Conservation (phyloP, 768 basidiomycete genomes). For the Lactifluus pinguis region DNA sequence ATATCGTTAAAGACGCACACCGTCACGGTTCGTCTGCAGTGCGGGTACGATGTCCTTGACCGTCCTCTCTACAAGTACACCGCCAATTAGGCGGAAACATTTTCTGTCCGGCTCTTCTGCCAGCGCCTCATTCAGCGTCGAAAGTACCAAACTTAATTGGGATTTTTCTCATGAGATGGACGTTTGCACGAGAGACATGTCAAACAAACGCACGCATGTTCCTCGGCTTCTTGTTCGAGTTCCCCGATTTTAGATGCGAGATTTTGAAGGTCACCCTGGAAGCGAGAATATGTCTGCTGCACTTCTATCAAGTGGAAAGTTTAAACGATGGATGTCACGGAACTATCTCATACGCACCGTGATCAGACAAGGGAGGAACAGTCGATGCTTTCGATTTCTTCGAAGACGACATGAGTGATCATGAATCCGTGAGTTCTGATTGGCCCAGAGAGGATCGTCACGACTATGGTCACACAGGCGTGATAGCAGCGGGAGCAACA, state of each 20-base stretch:
- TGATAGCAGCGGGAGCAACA: slow-evolving; percentile 2
- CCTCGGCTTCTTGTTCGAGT: slow-evolving; percentile 91
- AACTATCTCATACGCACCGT: slow-evolving; percentile 48
- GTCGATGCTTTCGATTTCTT: slow-evolving; percentile 54
- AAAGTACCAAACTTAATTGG: slow-evolving; percentile 68
- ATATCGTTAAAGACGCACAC: slow-evolving; percentile 41
- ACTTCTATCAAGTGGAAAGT: slow-evolving; percentile 53
- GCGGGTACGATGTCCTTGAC: slow-evolving; percentile 92
- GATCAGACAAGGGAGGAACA: slow-evolving; percentile 49
- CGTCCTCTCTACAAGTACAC: slow-evolving; percentile 90
- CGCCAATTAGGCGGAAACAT: slow-evolving; percentile 95
- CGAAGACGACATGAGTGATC: slow-evolving; percentile 37
- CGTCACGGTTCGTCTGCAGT: slow-evolving; percentile 80
- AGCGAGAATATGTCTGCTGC: slow-evolving; percentile 69
- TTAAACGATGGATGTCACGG: neutral
- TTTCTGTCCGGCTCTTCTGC: slow-evolving; percentile 82
- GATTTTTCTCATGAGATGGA: neutral
- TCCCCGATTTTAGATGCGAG: slow-evolving; percentile 93
- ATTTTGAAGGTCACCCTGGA: slow-evolving; percentile 85
- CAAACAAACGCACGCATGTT: slow-evolving; percentile 65
- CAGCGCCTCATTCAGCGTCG: slow-evolving; percentile 76
- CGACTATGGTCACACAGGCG: slow-evolving; percentile 11
- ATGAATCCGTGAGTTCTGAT: slow-evolving; percentile 32
- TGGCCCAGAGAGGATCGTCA: slow-evolving; percentile 30
- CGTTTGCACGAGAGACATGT: neutral